Evolutionary conservation across 371 early-diverging fungal species (phyloP).

Genomic region (Mucor lusitanicus): DNA sequence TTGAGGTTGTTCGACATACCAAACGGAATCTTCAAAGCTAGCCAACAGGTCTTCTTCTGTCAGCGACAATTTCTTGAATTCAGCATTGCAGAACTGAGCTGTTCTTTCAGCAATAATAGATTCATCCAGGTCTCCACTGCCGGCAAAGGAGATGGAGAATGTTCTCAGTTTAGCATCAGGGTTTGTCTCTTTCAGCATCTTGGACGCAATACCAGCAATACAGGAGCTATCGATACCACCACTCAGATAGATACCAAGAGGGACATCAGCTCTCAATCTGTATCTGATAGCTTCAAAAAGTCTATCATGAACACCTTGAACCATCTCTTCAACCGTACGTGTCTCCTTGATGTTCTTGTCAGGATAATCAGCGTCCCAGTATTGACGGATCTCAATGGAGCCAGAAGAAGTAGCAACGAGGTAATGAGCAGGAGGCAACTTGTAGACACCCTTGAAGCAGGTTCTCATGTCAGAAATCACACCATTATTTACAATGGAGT

Average conservation of each 20-base stretch:
- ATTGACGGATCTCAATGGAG: slow-evolving; percentile 8
- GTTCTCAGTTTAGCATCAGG: slow-evolving; percentile 14
- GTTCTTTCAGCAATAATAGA: slow-evolving; percentile 26
- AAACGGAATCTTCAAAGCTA: slow-evolving; percentile 24
- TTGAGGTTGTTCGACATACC: slow-evolving; percentile 22
- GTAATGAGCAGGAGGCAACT: slow-evolving; percentile 24
- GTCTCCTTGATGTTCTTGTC: slow-evolving; percentile 18
- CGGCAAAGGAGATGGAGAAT: slow-evolving; percentile 22
- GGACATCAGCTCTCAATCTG: slow-evolving; percentile 25
- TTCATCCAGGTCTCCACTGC: slow-evolving; percentile 19
- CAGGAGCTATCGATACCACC: slow-evolving; percentile 28
- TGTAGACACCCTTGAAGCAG: slow-evolving; percentile 23
- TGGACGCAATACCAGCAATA: slow-evolving; percentile 21
- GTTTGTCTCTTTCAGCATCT: slow-evolving; percentile 62
- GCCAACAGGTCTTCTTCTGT: neutral
- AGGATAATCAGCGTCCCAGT: slow-evolving; percentile 29
- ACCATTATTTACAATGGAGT: slow-evolving; percentile 14
- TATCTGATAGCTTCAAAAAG: slow-evolving; percentile 19
- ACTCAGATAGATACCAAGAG: slow-evolving; percentile 22
- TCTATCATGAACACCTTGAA: slow-evolving; percentile 24
- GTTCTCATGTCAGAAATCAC: slow-evolving; percentile 13
- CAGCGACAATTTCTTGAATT: slow-evolving; percentile 18
- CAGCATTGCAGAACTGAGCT: slow-evolving; percentile 13
- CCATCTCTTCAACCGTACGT: slow-evolving; percentile 21
- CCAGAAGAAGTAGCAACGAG: slow-evolving; percentile 12